Evolutionary conservation across 805 yeast genomes (phyloP), one percentile per base, ranked within the genome.

Genomic region (Kazachstania taianensis): DNA sequence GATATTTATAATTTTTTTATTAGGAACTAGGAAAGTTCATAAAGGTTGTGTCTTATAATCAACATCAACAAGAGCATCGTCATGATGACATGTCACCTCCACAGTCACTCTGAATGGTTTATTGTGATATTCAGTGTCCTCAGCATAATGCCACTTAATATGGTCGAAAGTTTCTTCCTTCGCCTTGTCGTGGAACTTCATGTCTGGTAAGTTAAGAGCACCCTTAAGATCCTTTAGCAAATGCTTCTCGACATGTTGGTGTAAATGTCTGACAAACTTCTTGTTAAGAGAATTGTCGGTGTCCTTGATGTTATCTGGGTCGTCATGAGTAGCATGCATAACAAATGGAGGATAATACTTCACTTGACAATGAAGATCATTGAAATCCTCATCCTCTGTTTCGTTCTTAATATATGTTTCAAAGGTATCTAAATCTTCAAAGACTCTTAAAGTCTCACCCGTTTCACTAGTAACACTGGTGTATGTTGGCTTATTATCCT

Each of bases 341-440:
- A 81, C 72, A 51, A 81, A 81, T 33, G 89, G 89, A 16, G 92
- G 92, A 49, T 73, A 66, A 57, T 81, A 81, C 32, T 65, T 66
- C 39, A 80, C 62, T 42, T 72, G 77, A 31, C 82, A 81, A 51
- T 78, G 81, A 44, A 78, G 62, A 48, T 75, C 71, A 50, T 74
- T 81, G 46, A 73, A 76, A 39, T 81, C 87, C 42, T 81, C 77
- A 55, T 80, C 87, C 70, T 82, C 79, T 2, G 81, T 73, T 51
- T 78, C 86, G 50, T 78, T 83, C 50, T 75, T 69, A 41, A 81
- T 64, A 54, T 66, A 81, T 18, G 69, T 66, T 53, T 78, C 85
- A 50, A 81, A 81, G 7, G 72, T 65, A n/a, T 64, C 67, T 42
- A 81, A 58, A 39, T 73, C 80, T 31, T 81, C 87, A 56, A 81